phyloP scores from a whole-genome alignment of 78 protist genomes.

The Capsaspora owczarzaki region DNA sequence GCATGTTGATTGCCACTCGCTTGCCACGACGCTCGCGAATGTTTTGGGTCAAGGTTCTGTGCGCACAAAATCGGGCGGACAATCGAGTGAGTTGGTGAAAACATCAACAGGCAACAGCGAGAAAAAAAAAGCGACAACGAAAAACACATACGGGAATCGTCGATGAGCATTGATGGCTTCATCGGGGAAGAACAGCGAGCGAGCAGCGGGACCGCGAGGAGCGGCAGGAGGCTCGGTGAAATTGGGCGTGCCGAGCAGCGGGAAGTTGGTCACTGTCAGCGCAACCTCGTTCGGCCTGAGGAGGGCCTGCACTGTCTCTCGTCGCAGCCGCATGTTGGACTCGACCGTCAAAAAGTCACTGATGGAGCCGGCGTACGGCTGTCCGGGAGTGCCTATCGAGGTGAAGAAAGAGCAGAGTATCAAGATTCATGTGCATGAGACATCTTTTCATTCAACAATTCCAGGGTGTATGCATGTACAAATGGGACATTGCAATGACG shows the following conservation, averaged over 20 bases:
- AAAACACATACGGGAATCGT: constrained; percentile 44
- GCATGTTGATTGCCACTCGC: constrained; percentile 75
- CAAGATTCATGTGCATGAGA: too few species aligned
- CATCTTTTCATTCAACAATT: too few species aligned
- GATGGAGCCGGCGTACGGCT: constrained; percentile 56
- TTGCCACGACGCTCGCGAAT: constrained; percentile 78
- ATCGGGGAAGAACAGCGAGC: constrained; percentile 78
- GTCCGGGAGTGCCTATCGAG: constrained; percentile 72
- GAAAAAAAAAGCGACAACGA: too few species aligned
- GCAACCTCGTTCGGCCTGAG: neutral
- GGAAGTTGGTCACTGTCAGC: constrained; percentile 19
- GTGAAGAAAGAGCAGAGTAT: too few species aligned
- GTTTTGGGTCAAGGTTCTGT: constrained; percentile 71
- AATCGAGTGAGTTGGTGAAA: too few species aligned
- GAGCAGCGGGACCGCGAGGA: constrained; percentile 46
- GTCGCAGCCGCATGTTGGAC: constrained; percentile 29
- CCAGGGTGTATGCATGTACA: too few species aligned
- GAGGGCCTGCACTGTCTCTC: neutral
- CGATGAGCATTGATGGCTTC: constrained; percentile 75
- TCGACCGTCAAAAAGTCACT: constrained; percentile 30
- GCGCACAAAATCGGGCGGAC: neutral
- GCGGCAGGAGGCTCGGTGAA: constrained; percentile 41
- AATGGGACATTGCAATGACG: too few species aligned
- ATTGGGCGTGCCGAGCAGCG: neutral
- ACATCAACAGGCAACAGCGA: too few species aligned